phyloP scores from a whole-genome alignment of 139 green algal genomes.

The Ulvella scutata region DNA sequence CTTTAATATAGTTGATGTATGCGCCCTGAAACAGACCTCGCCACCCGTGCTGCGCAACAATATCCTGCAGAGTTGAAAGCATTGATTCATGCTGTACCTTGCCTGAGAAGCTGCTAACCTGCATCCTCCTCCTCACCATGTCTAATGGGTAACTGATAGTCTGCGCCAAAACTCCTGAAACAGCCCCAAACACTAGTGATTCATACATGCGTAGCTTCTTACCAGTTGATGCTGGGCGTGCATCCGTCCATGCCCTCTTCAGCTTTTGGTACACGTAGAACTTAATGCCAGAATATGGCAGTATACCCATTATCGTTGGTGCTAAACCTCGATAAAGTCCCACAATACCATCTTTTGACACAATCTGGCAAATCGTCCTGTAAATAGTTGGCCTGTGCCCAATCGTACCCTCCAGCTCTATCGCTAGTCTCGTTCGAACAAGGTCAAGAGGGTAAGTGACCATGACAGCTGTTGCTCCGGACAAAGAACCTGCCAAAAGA shows the following conservation, averaged over 20 bases:
- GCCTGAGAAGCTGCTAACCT: slow-evolving; percentile 30
- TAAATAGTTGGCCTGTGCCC: slow-evolving; percentile 25
- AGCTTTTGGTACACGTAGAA: slow-evolving; percentile 83
- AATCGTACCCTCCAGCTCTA: no score
- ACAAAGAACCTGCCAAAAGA: slow-evolving; percentile 52
- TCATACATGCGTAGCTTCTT: slow-evolving; percentile 38
- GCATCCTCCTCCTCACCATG: slow-evolving; percentile 79
- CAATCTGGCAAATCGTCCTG: slow-evolving; percentile 23
- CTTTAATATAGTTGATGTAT: slow-evolving; percentile 89
- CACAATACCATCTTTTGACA: slow-evolving; percentile 34
- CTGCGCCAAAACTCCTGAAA: slow-evolving; percentile 67
- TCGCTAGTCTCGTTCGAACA: slow-evolving; percentile 65
- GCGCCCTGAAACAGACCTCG: slow-evolving; percentile 46
- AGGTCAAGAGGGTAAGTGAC: slow-evolving; percentile 84
- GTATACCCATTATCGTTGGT: slow-evolving; percentile 72
- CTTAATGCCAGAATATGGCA: slow-evolving; percentile 86
- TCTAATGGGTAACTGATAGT: slow-evolving; percentile 75
- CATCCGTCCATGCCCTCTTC: slow-evolving; percentile 40
- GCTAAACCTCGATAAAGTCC: slow-evolving; percentile 60
- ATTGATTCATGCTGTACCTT: slow-evolving; percentile 2
- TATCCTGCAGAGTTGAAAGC: background rate
- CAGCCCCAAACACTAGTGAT: slow-evolving; percentile 68
- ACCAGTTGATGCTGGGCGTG: background rate
- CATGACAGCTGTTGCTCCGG: slow-evolving; percentile 67
- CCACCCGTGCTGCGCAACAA: slow-evolving; percentile 12